phyloP scores from a whole-genome alignment of 108 stramenopile genomes.

The Asterionellopsis glacialis region DNA sequence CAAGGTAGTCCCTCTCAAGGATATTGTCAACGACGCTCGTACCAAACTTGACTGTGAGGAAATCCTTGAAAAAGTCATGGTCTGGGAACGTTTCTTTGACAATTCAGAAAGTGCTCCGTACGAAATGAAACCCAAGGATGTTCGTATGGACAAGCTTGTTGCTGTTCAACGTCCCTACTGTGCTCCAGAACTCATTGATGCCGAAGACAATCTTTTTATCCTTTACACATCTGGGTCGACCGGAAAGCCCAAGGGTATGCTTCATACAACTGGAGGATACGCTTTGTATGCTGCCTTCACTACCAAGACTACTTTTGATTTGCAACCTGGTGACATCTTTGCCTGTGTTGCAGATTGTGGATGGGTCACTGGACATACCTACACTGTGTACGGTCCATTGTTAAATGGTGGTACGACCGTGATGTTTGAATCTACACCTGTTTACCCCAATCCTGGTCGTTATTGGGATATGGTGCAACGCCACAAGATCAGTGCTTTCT shows the following conservation, averaged over 20 bases:
- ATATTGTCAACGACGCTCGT: constrained; percentile 86
- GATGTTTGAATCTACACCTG: constrained; percentile 93
- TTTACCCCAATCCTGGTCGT: constrained; percentile 89
- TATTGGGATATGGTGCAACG: constrained; percentile 94
- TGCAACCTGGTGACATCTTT: constrained; percentile 84
- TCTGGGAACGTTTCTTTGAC: constrained; percentile 74
- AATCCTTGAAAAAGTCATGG: constrained; percentile 78
- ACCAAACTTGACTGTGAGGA: constrained; percentile 47
- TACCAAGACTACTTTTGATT: constrained; percentile 77
- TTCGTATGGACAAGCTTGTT: constrained; percentile 82
- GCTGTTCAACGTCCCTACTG: constrained; percentile 89
- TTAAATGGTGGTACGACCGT: constrained; percentile 90
- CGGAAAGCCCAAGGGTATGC: constrained; percentile 92
- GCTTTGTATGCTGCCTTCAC: constrained; percentile 87
- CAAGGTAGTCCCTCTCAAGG: constrained; percentile 75
- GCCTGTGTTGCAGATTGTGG: constrained; percentile 96
- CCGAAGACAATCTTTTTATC: constrained; percentile 94
- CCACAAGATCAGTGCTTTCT: constrained; percentile 83
- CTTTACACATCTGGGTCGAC: constrained; percentile 96
- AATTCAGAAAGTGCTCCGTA: constrained; percentile 26
- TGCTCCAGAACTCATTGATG: constrained; percentile 90
- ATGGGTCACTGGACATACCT: constrained; percentile 72
- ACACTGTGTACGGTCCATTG: constrained; percentile 94
- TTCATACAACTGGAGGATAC: constrained; percentile 95
- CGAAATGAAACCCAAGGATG: constrained; percentile 61